Conservation (phyloP, 257 asterid genomes). For the Solanum pennellii region DNA sequence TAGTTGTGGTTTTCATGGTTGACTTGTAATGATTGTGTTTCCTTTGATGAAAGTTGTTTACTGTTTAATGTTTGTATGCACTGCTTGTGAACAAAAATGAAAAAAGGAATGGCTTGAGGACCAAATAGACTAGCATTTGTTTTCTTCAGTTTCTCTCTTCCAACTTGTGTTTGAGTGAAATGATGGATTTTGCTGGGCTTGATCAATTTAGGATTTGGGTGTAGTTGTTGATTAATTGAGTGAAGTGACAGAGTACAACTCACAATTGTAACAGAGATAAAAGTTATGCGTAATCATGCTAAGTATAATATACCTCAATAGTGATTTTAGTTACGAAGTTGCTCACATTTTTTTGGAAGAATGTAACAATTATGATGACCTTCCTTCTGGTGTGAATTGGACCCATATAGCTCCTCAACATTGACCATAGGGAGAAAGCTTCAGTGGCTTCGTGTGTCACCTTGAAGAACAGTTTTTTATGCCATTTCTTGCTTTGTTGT, state of each 20-base stretch:
- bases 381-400: neutral
- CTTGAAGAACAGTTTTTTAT: neutral
- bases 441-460: neutral
- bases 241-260: neutral
- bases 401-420: neutral
- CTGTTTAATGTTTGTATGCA: neutral
- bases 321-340: neutral
- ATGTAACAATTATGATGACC: neutral
- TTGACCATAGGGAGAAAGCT: neutral
- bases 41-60: neutral
- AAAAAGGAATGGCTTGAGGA: neutral
- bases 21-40: neutral
- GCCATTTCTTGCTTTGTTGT: neutral
- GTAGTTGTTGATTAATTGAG: neutral
- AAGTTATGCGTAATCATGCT: neutral
- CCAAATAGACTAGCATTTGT: neutral
- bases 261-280: neutral
- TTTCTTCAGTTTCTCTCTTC: neutral
- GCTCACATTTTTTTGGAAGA: neutral
- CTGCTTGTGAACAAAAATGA: neutral
- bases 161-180: neutral
- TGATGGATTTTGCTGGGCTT: neutral
- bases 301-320: neutral
- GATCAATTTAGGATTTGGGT: neutral
- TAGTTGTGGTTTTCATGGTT: neutral